Percentiles rank a stretch among this genome's conserved stretches.
Conservation (phyloP, 2,329 filamentous ascomycete species). For the Calonectria montana region DNA sequence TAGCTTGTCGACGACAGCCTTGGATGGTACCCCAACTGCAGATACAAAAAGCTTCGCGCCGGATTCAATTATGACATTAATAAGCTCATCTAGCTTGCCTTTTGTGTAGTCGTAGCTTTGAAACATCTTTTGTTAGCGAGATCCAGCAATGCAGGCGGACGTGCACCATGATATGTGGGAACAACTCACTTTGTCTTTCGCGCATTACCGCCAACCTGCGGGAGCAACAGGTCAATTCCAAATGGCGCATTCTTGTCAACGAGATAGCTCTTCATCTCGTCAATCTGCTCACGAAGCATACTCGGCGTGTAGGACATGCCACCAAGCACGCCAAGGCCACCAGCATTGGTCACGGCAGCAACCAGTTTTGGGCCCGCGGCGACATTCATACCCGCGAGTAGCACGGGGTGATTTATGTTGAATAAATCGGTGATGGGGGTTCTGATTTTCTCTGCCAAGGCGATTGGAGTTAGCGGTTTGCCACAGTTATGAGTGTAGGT, state of each 20-base stretch:
- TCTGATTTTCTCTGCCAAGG: slow-evolving; percentile 68
- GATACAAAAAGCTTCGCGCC: slow-evolving; percentile 95
- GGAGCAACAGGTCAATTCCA: slow-evolving; percentile 91
- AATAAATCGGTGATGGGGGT: slow-evolving; percentile 95
- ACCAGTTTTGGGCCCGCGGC: slow-evolving; percentile 96
- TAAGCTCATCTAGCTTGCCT: slow-evolving; percentile 91
- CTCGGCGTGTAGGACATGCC: slow-evolving; percentile 96
- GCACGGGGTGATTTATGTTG: slow-evolving; percentile 95
- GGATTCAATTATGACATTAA: slow-evolving; percentile 92
- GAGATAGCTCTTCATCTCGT: slow-evolving; percentile 90
- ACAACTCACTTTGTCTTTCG: slow-evolving; percentile 85
- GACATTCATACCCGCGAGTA: slow-evolving; percentile 99
- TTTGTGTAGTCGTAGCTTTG: slow-evolving; percentile 98
- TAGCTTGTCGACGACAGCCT: slow-evolving; percentile 87
- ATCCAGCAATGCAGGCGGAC: background rate
- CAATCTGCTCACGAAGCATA: slow-evolving; percentile 95
- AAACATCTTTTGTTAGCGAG: background rate
- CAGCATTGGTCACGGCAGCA: slow-evolving; percentile 95
- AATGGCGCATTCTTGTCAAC: slow-evolving; percentile 94
- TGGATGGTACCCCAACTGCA: slow-evolving; percentile 93
- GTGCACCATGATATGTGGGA: no score
- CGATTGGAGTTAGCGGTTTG: slow-evolving; percentile 20
- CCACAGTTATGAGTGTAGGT: background rate
- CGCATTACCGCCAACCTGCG: slow-evolving; percentile 92
- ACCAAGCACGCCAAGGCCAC: slow-evolving; percentile 95